Evolutionary conservation across 768 basidiomycete genomes (phyloP).

Genomic region (Kwoniella bestiolae): DNA sequence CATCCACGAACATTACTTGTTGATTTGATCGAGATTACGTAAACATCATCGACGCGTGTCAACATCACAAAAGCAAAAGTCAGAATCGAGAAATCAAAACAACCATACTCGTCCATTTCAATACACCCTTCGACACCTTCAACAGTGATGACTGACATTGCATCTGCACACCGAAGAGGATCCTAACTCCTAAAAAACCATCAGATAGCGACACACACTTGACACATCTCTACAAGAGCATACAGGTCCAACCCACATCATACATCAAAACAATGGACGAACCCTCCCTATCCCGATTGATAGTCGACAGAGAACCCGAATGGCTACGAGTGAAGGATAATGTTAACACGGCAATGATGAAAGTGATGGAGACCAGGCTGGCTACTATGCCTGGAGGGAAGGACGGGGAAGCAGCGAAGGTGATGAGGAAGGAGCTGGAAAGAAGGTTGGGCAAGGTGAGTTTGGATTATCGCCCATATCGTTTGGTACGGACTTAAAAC

Average conservation of each 20-base stretch:
- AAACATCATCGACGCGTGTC: background rate
- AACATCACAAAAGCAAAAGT: slow-evolving; percentile 4
- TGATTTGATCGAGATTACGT: background rate
- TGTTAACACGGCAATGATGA: slow-evolving; percentile 62
- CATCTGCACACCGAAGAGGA: too few species aligned
- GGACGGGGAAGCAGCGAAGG: slow-evolving; percentile 61
- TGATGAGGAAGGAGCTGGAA: slow-evolving; percentile 55
- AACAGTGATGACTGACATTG: background rate
- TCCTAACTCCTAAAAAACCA: too few species aligned
- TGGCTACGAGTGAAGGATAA: slow-evolving; percentile 69
- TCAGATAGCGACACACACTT: too few species aligned
- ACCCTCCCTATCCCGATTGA: slow-evolving; percentile 36
- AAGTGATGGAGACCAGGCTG: slow-evolving; percentile 63
- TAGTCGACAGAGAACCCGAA: slow-evolving; percentile 67
- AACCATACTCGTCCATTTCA: too few species aligned
- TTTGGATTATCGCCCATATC: too few species aligned
- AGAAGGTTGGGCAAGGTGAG: slow-evolving; percentile 41
- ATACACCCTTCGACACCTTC: background rate
- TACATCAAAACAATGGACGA: slow-evolving; percentile 30
- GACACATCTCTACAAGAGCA: background rate
- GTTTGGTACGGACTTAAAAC: background rate
- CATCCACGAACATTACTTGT: background rate
- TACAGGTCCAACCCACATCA: background rate
- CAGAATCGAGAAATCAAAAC: background rate
- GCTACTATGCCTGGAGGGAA: slow-evolving; percentile 57